Percentiles rank a stretch among this genome's conserved stretches.
These are phyloP conservation scores for Amanita rimosa DNA, from an alignment of 768 basidiomycete species.

Conservation along the genomic window DNA sequence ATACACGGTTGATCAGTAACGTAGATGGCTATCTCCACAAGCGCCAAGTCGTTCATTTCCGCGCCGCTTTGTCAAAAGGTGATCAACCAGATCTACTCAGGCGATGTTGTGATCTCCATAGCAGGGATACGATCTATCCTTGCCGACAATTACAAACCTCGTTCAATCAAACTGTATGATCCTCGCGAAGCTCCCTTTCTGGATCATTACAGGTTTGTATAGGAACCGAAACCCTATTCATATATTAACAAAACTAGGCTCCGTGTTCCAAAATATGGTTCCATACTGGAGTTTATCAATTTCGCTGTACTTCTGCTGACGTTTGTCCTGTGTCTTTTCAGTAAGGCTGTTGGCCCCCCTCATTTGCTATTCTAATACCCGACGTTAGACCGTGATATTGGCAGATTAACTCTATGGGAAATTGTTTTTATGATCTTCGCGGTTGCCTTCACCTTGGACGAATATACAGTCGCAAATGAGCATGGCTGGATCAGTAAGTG, in stretches of 20 bases:
- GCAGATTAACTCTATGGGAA: conserved; percentile 50
- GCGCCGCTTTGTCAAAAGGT: conserved; percentile 80
- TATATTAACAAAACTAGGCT: conserved; percentile 30
- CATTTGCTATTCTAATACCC: conserved; percentile 4
- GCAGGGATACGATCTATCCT: conserved; percentile 62
- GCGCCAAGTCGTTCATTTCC: conserved; percentile 75
- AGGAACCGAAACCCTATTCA: neutral
- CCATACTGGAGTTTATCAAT: conserved; percentile 69
- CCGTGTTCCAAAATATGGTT: conserved; percentile 73
- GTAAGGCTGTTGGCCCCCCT: conserved; percentile 29
- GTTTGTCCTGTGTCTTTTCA: conserved; percentile 65
- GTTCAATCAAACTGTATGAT: conserved; percentile 65
- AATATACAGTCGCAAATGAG: conserved; percentile 81
- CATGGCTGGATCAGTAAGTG: conserved; percentile 78
- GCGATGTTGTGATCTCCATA: conserved; percentile 59
- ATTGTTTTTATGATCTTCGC: conserved; percentile 65
- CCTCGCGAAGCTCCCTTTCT: conserved; percentile 56
- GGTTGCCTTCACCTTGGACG: conserved; percentile 69
- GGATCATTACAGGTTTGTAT: conserved; percentile 65
- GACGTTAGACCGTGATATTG: conserved; percentile 42
- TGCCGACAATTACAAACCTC: conserved; percentile 82
- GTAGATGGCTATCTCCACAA: conserved; percentile 83
- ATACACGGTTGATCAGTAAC: neutral
- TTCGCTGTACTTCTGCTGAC: conserved; percentile 56
- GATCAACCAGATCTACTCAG: conserved; percentile 79